Conservation (phyloP, 257 asterid genomes). For the Gardenia jasminoides region DNA sequence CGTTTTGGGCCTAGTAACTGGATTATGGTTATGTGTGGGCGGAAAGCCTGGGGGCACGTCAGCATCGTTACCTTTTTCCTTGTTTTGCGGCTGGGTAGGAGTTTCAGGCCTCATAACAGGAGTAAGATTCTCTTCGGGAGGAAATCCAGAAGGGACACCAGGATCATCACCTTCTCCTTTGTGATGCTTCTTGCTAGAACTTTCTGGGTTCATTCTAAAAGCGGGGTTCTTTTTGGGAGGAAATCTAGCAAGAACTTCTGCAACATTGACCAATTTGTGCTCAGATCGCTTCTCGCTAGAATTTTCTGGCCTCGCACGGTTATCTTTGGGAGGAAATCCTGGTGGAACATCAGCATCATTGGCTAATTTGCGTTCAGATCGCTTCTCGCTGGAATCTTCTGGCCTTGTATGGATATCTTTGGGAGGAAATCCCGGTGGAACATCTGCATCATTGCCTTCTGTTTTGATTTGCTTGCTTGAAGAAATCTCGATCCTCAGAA, state of each 20-base stretch:
- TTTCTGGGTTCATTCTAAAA: background rate
- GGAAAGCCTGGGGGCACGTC: conserved; percentile 14
- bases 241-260: too few species aligned
- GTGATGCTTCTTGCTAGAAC: background rate
- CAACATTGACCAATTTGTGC: background rate
- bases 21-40: background rate
- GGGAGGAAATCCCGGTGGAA: conserved; percentile 26
- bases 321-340: conserved; percentile 21
- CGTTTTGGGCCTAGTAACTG: background rate
- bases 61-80: background rate
- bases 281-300: background rate
- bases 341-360: conserved; percentile 16
- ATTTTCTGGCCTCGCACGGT: background rate
- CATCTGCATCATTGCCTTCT: conserved; percentile 3
- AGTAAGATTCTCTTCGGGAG: background rate
- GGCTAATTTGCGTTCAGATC: background rate
- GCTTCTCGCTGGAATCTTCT: background rate
- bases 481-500: background rate
- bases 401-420: background rate
- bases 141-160: conserved; percentile 26
- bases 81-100: background rate
- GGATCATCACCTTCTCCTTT: background rate
- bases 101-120: background rate
- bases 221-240: background rate
- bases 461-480: background rate